These are phyloP conservation scores for Cubamyces lactineus DNA, from an alignment of 768 basidiomycete species.

Conservation along the genomic window DNA sequence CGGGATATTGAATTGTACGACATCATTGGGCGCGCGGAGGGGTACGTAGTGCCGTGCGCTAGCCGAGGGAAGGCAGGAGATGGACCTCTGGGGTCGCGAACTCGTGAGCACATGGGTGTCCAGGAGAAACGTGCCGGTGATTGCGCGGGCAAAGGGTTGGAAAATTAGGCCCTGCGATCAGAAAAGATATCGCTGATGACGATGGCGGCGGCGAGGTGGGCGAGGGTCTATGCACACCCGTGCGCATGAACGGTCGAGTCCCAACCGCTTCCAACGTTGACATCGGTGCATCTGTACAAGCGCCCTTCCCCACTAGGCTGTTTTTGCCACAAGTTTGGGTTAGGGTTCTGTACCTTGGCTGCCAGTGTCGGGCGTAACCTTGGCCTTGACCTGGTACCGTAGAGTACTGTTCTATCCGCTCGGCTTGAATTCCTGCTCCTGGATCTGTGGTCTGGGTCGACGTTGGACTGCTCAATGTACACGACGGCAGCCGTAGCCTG, in stretches of 20 bases:
- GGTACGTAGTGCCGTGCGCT: background rate
- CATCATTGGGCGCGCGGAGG: background rate
- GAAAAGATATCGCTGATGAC: too few relatives aligned
- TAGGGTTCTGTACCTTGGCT: background rate
- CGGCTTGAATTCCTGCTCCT: background rate
- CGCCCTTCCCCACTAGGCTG: background rate
- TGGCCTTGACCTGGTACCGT: background rate
- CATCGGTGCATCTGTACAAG: background rate
- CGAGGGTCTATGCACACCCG: too few relatives aligned
- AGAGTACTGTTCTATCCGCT: background rate
- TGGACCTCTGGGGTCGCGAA: too few relatives aligned
- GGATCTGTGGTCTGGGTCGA: background rate
- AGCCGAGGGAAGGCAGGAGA: background rate
- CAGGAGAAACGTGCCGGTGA: too few relatives aligned
- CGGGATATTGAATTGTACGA: too few relatives aligned
- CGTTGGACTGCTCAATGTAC: conserved; percentile 15
- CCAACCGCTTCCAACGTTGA: background rate
- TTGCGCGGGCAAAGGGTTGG: too few relatives aligned
- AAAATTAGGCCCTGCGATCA: too few relatives aligned
- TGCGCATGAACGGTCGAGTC: too few relatives aligned
- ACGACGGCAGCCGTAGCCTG: conserved; percentile 12
- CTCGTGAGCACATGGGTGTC: too few relatives aligned
- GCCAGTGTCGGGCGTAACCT: too few relatives aligned
- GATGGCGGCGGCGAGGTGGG: too few relatives aligned
- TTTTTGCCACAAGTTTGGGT: background rate